Base-by-base conservation (phyloP, 805 yeast species). In the Saccharomyces mikatae region DNA sequence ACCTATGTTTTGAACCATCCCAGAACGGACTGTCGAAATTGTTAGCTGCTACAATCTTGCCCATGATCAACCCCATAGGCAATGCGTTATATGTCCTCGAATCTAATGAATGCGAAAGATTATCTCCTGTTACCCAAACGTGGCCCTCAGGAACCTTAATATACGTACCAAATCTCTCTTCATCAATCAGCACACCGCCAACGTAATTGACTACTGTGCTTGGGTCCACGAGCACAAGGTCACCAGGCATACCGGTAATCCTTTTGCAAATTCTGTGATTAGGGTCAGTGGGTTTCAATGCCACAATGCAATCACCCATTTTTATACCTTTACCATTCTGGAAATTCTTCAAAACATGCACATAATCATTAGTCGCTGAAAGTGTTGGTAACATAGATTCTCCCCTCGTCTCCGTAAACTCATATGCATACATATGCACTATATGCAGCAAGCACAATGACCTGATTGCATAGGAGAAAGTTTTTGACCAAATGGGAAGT, bases 71-170 rank as follows among this genome's bases (percentile, higher is more conserved):
- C 0, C 84, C 98, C 83, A 89, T 76, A 1, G 99, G 98, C 36
- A 94, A 73, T n/a, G 85, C 89, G 41, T 91, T 87, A 66, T 94
- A 94, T 0, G 89, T 81, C 60, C 99, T 75, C 4, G 97, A 89
- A 64, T 94, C 99, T 49, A 91, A 73, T 22, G 96, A 88, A 60
- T 85, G 89, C 28, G 89, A 79, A 54, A 92, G 71, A 65, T 94
- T 94, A 65, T 94, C 99, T 1, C 99, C 99, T 0, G 97, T 89
- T 2, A 91, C 85, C 98, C 98, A 94, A 49, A 89, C 87, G 70
- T 94, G 99, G 2, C 99, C 99, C 60, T 84, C 81, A 1, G 99
- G 99, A 0, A 94, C 91, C 54, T 74, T 76, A 8, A 92, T 83
- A 68, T 76, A 89, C 54, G 80, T 79, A 48, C 71, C 58, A 50